Evolutionary conservation across 495 filamentous ascomycete species (phyloP).

Genomic region (Cercophora newfieldiana): DNA sequence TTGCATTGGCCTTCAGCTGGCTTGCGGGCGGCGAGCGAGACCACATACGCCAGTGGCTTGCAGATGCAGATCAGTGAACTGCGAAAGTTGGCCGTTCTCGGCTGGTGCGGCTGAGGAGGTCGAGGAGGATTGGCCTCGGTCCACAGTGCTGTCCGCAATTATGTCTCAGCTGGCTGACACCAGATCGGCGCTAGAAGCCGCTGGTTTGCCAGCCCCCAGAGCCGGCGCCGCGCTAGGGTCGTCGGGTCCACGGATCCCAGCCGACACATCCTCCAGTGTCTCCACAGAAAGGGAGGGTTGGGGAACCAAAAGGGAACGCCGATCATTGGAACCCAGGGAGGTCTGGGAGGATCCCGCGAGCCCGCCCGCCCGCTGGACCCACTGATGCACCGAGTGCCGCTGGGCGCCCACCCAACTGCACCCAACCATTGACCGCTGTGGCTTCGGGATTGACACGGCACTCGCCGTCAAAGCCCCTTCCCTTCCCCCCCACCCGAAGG

Average conservation of each 20-base stretch:
- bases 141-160: too few relatives aligned
- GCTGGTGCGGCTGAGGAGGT: constrained; percentile 14
- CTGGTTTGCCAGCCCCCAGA: neutral
- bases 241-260: neutral
- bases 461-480: too few relatives aligned
- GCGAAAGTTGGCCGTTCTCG: neutral
- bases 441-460: too few relatives aligned
- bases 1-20: constrained; percentile 17
- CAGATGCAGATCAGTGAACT: neutral
- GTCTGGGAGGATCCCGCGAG: too few relatives aligned
- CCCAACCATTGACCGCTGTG: too few relatives aligned
- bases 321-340: neutral
- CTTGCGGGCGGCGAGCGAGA: neutral
- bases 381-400: too few relatives aligned
- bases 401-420: too few relatives aligned
- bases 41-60: neutral
- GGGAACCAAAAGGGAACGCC: neutral
- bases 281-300: neutral
- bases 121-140: constrained; percentile 17
- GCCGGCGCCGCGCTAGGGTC: neutral
- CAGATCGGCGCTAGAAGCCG: constrained; percentile 9
- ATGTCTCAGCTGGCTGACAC: neutral
- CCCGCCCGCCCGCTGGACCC: too few relatives aligned
- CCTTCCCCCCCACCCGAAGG: too few relatives aligned
- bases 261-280: neutral